phyloP scores from a whole-genome alignment of 805 yeast species.

The Brettanomyces custersianus region DNA sequence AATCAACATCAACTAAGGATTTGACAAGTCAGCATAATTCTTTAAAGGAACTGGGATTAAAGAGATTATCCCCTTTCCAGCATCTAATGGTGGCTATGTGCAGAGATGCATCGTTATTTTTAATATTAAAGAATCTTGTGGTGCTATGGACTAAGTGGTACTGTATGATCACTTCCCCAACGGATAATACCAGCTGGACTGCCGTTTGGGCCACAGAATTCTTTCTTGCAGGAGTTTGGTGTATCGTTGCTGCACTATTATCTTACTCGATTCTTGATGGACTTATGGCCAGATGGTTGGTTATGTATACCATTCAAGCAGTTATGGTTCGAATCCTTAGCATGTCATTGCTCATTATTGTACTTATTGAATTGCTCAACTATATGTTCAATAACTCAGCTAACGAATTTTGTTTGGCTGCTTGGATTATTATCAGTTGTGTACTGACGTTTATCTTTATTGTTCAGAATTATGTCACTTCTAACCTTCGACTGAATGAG shows the following conservation, averaged over 20 bases:
- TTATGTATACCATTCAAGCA: slow-evolving; percentile 79
- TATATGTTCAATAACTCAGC: slow-evolving; percentile 58
- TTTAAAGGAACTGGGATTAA: slow-evolving; percentile 56
- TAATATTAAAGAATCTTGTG: slow-evolving; percentile 20
- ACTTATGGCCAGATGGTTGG: slow-evolving; percentile 88
- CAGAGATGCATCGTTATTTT: slow-evolving; percentile 58
- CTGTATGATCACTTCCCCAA: slow-evolving; percentile 12
- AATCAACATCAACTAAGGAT: slow-evolving; percentile 21
- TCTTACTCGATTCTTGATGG: slow-evolving; percentile 83
- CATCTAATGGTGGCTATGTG: slow-evolving; percentile 71
- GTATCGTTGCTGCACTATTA: slow-evolving; percentile 77
- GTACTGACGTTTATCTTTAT: slow-evolving; percentile 72
- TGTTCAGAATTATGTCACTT: slow-evolving; percentile 80
- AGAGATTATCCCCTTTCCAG: slow-evolving; percentile 64
- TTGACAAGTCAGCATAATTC: slow-evolving; percentile 21
- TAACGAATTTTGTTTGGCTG: slow-evolving; percentile 62
- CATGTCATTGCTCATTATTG: slow-evolving; percentile 64
- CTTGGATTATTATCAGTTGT: slow-evolving; percentile 89
- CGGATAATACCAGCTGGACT: slow-evolving; percentile 27
- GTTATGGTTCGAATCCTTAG: slow-evolving; percentile 82
- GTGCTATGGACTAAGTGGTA: slow-evolving; percentile 22
- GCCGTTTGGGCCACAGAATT: slow-evolving; percentile 69
- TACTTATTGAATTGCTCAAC: slow-evolving; percentile 59
- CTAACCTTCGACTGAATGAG: slow-evolving; percentile 43
- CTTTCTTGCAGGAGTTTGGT: slow-evolving; percentile 84